Evolutionary conservation across 805 yeast species (phyloP), one percentile per base, ranked within the genome.

Genomic region (Brettanomyces naardenensis): DNA sequence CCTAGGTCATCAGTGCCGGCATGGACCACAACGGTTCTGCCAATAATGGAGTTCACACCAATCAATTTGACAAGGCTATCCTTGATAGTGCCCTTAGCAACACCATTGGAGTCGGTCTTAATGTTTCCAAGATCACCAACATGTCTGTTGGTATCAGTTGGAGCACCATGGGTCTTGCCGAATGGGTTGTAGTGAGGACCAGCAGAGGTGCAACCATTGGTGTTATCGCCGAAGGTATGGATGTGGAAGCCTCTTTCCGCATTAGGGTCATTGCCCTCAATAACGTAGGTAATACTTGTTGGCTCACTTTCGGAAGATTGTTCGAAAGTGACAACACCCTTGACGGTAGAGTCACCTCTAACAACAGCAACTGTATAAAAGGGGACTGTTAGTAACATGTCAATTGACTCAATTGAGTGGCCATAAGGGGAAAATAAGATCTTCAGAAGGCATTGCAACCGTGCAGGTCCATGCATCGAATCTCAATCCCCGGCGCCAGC

Each of bases 171-270:
- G 49, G 75, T 75, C 72, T 83, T 82, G 45, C 75, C 72, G 61
- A 81, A 82, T 51, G 96, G 96, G 75, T 89, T 81, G 77, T 87
- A 88, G 70, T 89, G 97, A 43, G 96, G 95, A 59, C 97, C 97
- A 39, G 97, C 96, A 49, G 95, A 85, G 44, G 95, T 90, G 71
- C 98, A 92, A 50, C 98, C 98, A 64, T 92, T 92, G 68, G 98
- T 87, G 79, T 86, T 87, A 73, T 92, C 98, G 70, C 98, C 98
- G 58, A 92, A 92, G 61, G 86, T 82, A 68, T 92, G 98, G 60
- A 92, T 70, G 75, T 92, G 98, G 95, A 92, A 90, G 38, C 98
- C 98, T 67, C 95, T 80, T 61, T 73, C 68, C 36, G 95, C 90
- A 56, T 85, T 81, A 44, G 97, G 70, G 49, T 77, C 80, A 66